Evolutionary conservation across 2,329 filamentous ascomycete species (phyloP), one percentile per base, ranked within the genome.

Genomic region (Magnaporthiopsis poae): DNA sequence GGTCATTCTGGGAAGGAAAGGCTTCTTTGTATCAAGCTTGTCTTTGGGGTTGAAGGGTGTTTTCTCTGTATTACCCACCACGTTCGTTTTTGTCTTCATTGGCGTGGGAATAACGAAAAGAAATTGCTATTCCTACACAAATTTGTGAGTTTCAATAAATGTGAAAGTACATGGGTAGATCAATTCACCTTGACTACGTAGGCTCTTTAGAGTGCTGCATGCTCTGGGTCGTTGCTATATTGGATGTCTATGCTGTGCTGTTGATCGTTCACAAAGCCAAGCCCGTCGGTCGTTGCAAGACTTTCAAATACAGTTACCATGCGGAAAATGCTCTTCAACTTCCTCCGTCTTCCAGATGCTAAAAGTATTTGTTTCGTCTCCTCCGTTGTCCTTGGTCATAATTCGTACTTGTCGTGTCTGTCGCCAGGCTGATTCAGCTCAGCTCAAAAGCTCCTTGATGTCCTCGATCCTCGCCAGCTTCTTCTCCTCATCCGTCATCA

Each of bases 401-500:
- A 56, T 56, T 56, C 46, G 46, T 56, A 8, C 5, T 56, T 56
- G 21, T 52, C 13, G 18, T 56, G 21, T 56, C 2, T 36, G 15
- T 21, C 46, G n/a, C 21, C 46, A 56, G 3, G 9, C 46, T 11
- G 46, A 5, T 4, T 56, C 46, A 25, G 46, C 21, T 56, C 46
- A 64, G 72, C 89, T 92, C 63, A 99, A 83, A 71, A 99, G 80
- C 77, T 97, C 90, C 77, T 90, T 94, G 70, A 98, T 92, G 78
- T 99, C 95, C 76, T 97, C 94, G 69, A 98, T 93, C 59, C 92
- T 83, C 75, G 95, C 90, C 68, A 92, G 81, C 74, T 88, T 92
- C 84, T 95, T 96, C 77, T 97, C 93, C 70, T 97, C 93, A 69
- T 97, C 92, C 66, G 84, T 90, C 86, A 96, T 96, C 87, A 99